phyloP scores from a whole-genome alignment of 1,139 yeast genomes.

The Pichia sp. region DNA sequence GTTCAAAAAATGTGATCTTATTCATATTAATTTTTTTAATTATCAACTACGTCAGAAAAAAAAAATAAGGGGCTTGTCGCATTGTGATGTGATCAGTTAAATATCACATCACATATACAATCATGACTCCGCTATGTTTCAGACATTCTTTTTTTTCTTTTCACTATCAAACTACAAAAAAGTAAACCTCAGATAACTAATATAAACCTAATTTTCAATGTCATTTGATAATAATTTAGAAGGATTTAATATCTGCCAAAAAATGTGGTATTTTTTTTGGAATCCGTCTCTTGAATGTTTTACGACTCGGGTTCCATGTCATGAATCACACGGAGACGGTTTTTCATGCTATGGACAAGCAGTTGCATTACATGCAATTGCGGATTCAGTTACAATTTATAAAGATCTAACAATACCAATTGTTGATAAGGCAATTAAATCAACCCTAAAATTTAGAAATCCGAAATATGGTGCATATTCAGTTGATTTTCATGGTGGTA shows the following conservation, averaged over 20 bases:
- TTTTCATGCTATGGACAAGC: slow-evolving; percentile 67
- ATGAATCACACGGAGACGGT: slow-evolving; percentile 49
- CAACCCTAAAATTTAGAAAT: slow-evolving; percentile 50
- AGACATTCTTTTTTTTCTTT: too few species aligned
- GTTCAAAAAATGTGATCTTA: too few species aligned
- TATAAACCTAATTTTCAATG: slow-evolving; percentile 12
- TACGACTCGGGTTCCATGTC: slow-evolving; percentile 44
- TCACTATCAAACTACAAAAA: too few species aligned
- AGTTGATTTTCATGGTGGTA: slow-evolving; percentile 45
- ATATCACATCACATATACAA: too few species aligned
- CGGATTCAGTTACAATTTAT: slow-evolving; percentile 60
- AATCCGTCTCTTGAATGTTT: slow-evolving; percentile 39
- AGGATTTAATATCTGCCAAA: slow-evolving; percentile 43
- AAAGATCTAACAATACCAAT: slow-evolving; percentile 52
- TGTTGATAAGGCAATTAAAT: slow-evolving; percentile 47
- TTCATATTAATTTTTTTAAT: too few species aligned
- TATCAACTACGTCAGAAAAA: too few species aligned
- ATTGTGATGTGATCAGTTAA: too few species aligned
- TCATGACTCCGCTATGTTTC: too few species aligned
- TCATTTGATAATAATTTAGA: slow-evolving; percentile 34
- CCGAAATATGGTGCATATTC: slow-evolving; percentile 65
- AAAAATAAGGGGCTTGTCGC: too few species aligned
- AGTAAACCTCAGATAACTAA: too few species aligned
- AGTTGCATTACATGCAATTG: slow-evolving; percentile 64
- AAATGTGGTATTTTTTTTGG: slow-evolving; percentile 45